Base-by-base conservation (phyloP, 2,329 filamentous ascomycete species). In the Fusarium sp. region DNA sequence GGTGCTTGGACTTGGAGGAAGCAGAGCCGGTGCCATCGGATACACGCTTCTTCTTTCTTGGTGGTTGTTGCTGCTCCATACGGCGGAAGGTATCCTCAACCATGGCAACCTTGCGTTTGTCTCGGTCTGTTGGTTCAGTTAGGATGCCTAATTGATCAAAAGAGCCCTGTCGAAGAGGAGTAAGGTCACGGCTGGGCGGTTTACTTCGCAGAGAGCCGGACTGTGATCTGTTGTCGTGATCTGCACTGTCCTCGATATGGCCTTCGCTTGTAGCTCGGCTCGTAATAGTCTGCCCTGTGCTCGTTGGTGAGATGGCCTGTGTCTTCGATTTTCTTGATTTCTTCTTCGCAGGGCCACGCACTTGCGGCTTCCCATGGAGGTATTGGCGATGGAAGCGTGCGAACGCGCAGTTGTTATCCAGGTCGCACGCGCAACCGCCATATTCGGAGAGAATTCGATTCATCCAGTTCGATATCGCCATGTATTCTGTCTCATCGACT, bases 351-450 rank as follows among this genome's bases (percentile, higher is more conserved):
- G 63, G 62, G 7, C 79, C 62, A 29, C 81, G 83, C 8, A 79
- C 63, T 24, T 86, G 85, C 15, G 80, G 76, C 59, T 83, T 86
- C 43, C 79, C 79, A 59, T 77, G 79, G 4, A 87, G 79, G 73
- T 89, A 89, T 55, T 86, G 87, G 53, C 87, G 83, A 75, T 89
- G 87, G 70, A 91, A 91, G 22, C 88, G 87, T 63, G 84, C 84
- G 79, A 91, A 91, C 4, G 88, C 87, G 74, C 89, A 91, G 61
- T 90, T 87, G 43, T 83, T 81, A 10, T 88, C 88, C 16, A 89
- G 78, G 60, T 91, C 87, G 78, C 92, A 95, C 7, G 92, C 92
- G 79, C 92, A 95, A 20, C 92, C 92, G 20, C 92, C 92, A 74
- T 93, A 92, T 77, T 94, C 92, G 20, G 91, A 91, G 9, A 95